Evolutionary conservation across 148 eudicot genomes (phyloP), one percentile per base, ranked within the genome.

Genomic region (Dianthus caryophyllus): DNA sequence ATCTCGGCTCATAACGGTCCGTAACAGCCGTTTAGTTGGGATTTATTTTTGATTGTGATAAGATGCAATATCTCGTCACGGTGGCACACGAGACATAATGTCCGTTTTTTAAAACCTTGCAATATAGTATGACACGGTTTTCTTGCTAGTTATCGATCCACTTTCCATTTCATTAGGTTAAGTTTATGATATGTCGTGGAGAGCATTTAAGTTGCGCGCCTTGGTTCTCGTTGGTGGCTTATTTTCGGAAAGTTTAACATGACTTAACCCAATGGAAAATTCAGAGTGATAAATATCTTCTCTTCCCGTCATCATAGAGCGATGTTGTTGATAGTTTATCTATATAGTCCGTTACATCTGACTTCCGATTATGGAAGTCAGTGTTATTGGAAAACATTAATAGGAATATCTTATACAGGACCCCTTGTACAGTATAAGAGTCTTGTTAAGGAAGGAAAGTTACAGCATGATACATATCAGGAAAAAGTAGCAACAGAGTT

Each of bases 401-500:
- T 3, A 9, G 43, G 10, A 25, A 66, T 30, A 15, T 48, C 21
- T 60, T 26, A 36, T 82, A 15, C 76, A 92, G 98, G 94, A 49
- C 89, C 88, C 61, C 82, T 84, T 59, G 66, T 82, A 27, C 87
- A 75, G 60, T 92, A 89, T 69, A 83, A 75, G 75, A 70, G 72
- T 74, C 83, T 92, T 67, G 91, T 89, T 53, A 78, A 81, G 76
- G 83, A 87, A 78, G 94, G 91, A 56, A 84, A 87, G 77, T 77
- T 92, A 70, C 84, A 85, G 52, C 77, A 87, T 80, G 96, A 92
- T 80, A 82, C 85, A 71, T 73, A 84, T 75, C 98, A 92, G 78
- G 98, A 87, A 83, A 87, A 78, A 65, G 88, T 92, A 68, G 94
- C 91, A 64, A 26, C 74, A n/a, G 84, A 85, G 80, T 79, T 92